Conservation (phyloP, 2,329 filamentous ascomycete genomes). For the Alternaria conjuncta region DNA sequence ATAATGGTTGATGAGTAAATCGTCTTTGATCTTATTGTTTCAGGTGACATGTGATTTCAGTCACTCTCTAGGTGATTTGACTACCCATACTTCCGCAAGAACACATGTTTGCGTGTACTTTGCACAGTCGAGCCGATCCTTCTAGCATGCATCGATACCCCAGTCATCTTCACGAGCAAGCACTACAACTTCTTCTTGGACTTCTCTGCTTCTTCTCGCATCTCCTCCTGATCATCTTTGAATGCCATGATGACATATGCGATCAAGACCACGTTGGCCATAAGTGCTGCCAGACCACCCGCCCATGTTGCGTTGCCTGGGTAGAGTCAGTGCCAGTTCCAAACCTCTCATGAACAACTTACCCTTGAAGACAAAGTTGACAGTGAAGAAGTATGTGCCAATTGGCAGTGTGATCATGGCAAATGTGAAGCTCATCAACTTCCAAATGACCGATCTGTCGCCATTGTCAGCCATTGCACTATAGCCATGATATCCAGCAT, state of each 20-base stretch:
- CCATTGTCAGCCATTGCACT: slow-evolving; percentile 6
- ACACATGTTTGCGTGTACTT: background rate
- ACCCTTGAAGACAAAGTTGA: slow-evolving; percentile 81
- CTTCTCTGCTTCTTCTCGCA: slow-evolving; percentile 54
- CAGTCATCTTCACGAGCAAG: background rate
- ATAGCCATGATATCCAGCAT: background rate
- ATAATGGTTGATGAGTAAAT: slow-evolving; percentile 27
- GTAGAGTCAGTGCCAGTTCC: slow-evolving; percentile 7
- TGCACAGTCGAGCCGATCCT: background rate
- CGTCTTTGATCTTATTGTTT: background rate
- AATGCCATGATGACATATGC: slow-evolving; percentile 92
- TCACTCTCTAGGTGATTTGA: no score
- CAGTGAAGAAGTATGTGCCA: slow-evolving; percentile 83
- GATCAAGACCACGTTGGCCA: slow-evolving; percentile 90
- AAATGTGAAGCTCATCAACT: slow-evolving; percentile 86
- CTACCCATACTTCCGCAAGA: no score
- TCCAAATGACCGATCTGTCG: slow-evolving; percentile 79
- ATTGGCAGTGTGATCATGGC: slow-evolving; percentile 91
- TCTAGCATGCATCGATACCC: background rate
- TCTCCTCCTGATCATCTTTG: slow-evolving; percentile 74
- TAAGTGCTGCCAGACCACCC: slow-evolving; percentile 81
- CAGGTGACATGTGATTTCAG: background rate
- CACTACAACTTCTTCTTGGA: slow-evolving; percentile 44
- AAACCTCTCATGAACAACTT: slow-evolving; percentile 26
- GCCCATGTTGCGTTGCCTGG: slow-evolving; percentile 87